These are phyloP conservation scores for Vitis riparia DNA, from an alignment of 164 flowering plant species.

Conservation along the genomic window DNA sequence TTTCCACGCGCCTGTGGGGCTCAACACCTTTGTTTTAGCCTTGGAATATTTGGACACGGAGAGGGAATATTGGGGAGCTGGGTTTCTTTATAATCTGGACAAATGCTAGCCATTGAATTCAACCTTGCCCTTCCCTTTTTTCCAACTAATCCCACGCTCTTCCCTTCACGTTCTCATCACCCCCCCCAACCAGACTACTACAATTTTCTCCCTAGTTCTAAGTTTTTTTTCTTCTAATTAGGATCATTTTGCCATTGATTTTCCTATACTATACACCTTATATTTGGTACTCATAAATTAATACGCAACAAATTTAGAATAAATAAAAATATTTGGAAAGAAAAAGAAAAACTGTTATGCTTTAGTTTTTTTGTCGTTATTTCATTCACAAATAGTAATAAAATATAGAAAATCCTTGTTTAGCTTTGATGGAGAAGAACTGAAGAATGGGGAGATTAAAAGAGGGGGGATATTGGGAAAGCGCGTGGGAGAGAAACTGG, in stretches of 20 bases:
- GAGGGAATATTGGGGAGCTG: conserved; percentile 60
- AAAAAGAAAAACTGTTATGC: no score
- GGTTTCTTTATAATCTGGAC: conserved; percentile 22
- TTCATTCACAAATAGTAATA: no score
- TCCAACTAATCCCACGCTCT: not conserved
- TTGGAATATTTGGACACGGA: conserved; percentile 56
- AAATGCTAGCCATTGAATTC: conserved; percentile 43
- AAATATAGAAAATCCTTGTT: no score
- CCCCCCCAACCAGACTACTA: no score
- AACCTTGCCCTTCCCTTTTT: not conserved
- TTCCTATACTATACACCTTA: no score
- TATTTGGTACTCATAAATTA: no score
- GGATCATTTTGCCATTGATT: no score
- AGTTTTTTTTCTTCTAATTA: no score
- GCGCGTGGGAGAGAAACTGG: conserved; percentile 9
- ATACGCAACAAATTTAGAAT: no score
- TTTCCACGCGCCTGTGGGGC: conserved; percentile 33
- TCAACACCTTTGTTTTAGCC: conserved; percentile 21
- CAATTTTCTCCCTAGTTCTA: no score
- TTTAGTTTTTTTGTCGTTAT: no score
- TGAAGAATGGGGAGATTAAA: not conserved
- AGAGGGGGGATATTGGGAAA: not conserved
- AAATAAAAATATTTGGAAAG: no score
- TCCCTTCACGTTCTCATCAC: not conserved
- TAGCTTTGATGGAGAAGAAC: not conserved